Evolutionary conservation across 2,329 filamentous ascomycete species (phyloP), one percentile per base, ranked within the genome.

Genomic region (Colletotrichum sp.): DNA sequence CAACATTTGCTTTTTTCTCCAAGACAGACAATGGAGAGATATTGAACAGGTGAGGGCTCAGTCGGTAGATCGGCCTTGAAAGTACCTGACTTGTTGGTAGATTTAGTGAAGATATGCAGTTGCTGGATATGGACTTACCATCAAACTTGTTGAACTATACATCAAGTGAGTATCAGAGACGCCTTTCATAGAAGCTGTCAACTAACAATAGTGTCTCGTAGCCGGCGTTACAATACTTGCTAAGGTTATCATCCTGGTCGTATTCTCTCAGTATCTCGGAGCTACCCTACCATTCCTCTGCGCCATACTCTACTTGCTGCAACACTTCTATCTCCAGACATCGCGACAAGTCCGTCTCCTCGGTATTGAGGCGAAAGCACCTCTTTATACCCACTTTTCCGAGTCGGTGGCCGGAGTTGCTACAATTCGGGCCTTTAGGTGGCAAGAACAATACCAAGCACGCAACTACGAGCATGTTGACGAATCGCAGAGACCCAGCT

Each of bases 271-370:
- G 15, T 78, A 74, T n/a, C 77, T 84, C 24, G 82, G 82, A 9
- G 69, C 82, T 12, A 79, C 78, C 0, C 71, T 81, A 13, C 81
- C 82, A 0, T 68, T 83, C 44, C 78, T 81, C 5, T 44, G 78
- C 6, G 52, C 77, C 3, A 69, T 79, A 0, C 71, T 85, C 28
- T 84, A 81, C 36, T 69, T 80, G 12, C 69, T 85, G 18, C 82
- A 83, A 52, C 78, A 78, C 15, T 84, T 82, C 63, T 85, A 85
- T 60, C 81, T 85, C 1, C 80, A 79, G 28, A 85, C 83, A 6
- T 85, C 83, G 1, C 78, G 84, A 1, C 84, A 85, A 77, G 63
- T 85, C 2, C 81, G 84, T 15, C 77, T 82, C 5, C 77, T 85
- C 12, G 83, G 83, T 9, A 79, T 84, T 6, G 83, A 84, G 39